Evolutionary conservation across 345 rosid species (phyloP).

Genomic region (Litchi chinensis): DNA sequence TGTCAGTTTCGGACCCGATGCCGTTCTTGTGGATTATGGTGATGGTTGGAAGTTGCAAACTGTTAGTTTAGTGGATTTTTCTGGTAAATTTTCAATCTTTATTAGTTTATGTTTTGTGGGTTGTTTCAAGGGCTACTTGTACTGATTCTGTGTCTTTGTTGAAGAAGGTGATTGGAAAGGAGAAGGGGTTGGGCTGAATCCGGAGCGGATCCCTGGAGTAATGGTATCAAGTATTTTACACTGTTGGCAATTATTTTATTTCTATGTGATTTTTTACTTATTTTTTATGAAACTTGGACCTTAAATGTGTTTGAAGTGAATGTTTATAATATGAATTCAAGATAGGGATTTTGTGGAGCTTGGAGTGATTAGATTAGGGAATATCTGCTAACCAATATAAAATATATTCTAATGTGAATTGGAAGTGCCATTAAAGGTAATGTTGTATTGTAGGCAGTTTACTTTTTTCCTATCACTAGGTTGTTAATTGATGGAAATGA

Average conservation of each 20-base stretch:
- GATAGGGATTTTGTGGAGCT: not conserved
- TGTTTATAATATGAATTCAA: not conserved
- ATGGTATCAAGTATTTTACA: conserved; percentile 25
- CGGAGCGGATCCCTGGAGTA: conserved; percentile 14
- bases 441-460: not conserved
- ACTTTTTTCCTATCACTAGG: not conserved
- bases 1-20: conserved; percentile 73
- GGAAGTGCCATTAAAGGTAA: not conserved
- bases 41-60: conserved; percentile 68
- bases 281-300: not conserved
- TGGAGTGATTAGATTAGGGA: not conserved
- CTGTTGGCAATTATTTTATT: not conserved
- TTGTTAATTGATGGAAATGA: not conserved
- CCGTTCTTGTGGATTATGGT: conserved; percentile 64
- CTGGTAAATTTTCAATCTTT: conserved; percentile 30
- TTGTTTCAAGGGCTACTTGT: no score
- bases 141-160: not conserved
- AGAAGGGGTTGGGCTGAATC: conserved; percentile 13
- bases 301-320: not conserved
- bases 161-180: conserved; percentile 37
- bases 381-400: not conserved
- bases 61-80: conserved; percentile 44
- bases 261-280: not conserved
- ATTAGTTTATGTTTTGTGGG: not conserved
- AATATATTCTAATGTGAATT: not conserved